Base-by-base conservation (phyloP, 1,284 basidiomycete genomes). In the Microbotryum violaceum region DNA sequence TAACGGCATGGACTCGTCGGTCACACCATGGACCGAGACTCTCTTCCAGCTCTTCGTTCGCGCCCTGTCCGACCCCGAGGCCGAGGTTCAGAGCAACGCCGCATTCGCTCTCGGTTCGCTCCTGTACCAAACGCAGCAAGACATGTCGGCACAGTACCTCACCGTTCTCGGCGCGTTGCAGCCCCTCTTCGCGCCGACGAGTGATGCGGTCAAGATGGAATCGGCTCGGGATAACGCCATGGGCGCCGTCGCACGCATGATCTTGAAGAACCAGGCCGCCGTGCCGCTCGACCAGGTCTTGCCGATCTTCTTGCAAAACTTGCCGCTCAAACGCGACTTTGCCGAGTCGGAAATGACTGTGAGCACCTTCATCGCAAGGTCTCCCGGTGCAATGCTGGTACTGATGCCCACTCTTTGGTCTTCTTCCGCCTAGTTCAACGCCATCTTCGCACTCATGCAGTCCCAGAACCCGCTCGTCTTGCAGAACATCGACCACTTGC, bases 161-260 rank as follows among this genome's bases (percentile, higher is more conserved):
- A 82, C 82, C 66, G 81, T 98, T 57, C 86, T 98, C 56, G 78
- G 79, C 50, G 86, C 86, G 5, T 84, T 98, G 55, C 86, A 84
- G 53, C 88, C 89, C 8, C 81, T 94, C 69, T 98, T 99, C 77
- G 77, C 81, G 55, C 81, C 88, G 54, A 70, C 82, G 3, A 78
- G 83, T 12, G 82, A 85, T 61, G 55, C 61, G 44, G 61, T 60
- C 58, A 76, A 84, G 6, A 78, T 88, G 12, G 78, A 88, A 67
- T 93, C 92, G 71, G 92, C 93, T 21, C 87, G 87, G 63, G 96
- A 99, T 77, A 99, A 99, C 75, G 96, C 96, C 14, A 84, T 88
- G 33, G 96, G 96, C 58, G 91, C 92, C 54, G 86, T 98, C 58
- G 85, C 85, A 6, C 86, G 96, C 33, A 83, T 98, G 78, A 87